Conservation (phyloP, 192 early-diverging fungal species). For the Rhizophagus clarus region DNA sequence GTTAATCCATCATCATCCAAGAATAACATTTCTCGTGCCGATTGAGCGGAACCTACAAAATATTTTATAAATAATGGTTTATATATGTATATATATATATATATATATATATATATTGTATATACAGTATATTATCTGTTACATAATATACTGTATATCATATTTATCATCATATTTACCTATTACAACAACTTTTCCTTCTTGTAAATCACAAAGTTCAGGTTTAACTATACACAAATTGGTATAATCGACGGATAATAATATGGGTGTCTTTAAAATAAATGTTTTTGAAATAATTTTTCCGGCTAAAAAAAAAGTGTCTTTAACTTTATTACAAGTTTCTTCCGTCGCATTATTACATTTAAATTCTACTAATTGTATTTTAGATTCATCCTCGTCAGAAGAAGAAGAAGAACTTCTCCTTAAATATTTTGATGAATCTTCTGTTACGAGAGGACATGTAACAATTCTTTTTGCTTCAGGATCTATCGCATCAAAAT, state of each 20-base stretch:
- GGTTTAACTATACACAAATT: constrained; percentile 28
- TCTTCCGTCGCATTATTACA: neutral
- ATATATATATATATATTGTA: too few relatives aligned
- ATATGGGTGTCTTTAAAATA: constrained; percentile 32
- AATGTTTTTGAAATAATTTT: constrained; percentile 36
- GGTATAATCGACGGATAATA: constrained; percentile 38
- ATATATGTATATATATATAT: too few relatives aligned
- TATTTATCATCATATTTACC: too few relatives aligned
- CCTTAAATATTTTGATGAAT: neutral
- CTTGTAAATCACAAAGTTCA: neutral
- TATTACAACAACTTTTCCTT: constrained; percentile 2
- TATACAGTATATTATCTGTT: too few relatives aligned
- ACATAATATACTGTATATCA: too few relatives aligned
- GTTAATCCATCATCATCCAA: constrained; percentile 38
- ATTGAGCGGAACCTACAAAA: constrained; percentile 34
- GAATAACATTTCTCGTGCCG: constrained; percentile 39
- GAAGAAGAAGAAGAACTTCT: neutral
- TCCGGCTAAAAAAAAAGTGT: constrained; percentile 32
- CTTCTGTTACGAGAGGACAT: neutral
- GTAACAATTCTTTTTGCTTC: neutral
- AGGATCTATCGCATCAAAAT: neutral
- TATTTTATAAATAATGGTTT: too few relatives aligned
- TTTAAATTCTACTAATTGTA: neutral
- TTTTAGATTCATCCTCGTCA: neutral
- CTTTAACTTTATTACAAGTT: constrained; percentile 34